phyloP scores from a whole-genome alignment of 768 basidiomycete genomes.

The Daedaleopsis nitida region DNA sequence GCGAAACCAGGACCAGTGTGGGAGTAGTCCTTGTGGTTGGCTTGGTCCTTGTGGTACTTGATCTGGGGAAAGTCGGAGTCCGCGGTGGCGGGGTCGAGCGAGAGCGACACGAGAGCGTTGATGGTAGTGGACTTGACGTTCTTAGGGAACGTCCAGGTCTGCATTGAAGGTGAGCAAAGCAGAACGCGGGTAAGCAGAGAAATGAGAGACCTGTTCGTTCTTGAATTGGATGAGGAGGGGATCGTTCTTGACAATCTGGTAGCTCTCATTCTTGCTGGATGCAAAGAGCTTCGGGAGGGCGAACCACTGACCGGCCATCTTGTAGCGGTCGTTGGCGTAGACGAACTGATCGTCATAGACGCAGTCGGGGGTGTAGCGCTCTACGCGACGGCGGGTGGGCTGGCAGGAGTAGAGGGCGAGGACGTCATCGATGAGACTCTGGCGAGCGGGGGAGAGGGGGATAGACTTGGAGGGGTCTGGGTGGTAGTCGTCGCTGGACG shows the following conservation, averaged over 20 bases:
- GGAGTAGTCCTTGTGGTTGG: slow-evolving; percentile 45
- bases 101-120: slow-evolving; percentile 43
- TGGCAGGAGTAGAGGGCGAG: slow-evolving; percentile 42
- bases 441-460: slow-evolving; percentile 38
- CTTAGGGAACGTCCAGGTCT: slow-evolving; percentile 43
- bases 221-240: slow-evolving; percentile 43
- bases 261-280: slow-evolving; percentile 36
- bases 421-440: slow-evolving; percentile 42
- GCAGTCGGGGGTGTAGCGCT: slow-evolving; percentile 37
- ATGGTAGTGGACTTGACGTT: slow-evolving; percentile 42
- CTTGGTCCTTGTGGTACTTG: slow-evolving; percentile 42
- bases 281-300: slow-evolving; percentile 43
- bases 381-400: slow-evolving; percentile 40
- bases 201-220: slow-evolving; percentile 39
- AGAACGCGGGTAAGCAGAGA: background rate
- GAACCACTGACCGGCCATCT: slow-evolving; percentile 45
- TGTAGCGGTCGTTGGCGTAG: slow-evolving; percentile 42
- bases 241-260: slow-evolving; percentile 39
- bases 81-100: slow-evolving; percentile 40
- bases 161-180: background rate
- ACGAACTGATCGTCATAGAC: slow-evolving; percentile 42
- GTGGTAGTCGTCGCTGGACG: slow-evolving; percentile 32
- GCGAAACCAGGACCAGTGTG: slow-evolving; percentile 43
- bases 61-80: slow-evolving; percentile 44
- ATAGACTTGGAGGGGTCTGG: slow-evolving; percentile 40